Evolutionary conservation across 345 rosid genomes (phyloP).

Genomic region (Syzygium jambos): DNA sequence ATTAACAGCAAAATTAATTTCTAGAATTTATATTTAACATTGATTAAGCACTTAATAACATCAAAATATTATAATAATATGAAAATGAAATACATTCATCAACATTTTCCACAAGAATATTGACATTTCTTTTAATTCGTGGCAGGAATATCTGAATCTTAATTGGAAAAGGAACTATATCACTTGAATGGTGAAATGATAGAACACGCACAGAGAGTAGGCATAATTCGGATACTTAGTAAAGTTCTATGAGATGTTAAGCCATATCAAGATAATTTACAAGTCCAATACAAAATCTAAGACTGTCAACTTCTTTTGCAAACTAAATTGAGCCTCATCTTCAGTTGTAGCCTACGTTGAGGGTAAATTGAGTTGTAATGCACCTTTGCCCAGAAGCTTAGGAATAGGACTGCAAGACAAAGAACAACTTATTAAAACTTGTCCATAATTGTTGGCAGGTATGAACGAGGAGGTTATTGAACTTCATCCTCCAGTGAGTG

Average conservation of each 20-base stretch:
- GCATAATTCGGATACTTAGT: no score
- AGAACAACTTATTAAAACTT: neutral
- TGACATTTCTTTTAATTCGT: constrained; percentile 2
- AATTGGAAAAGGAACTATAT: neutral
- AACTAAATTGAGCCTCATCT: neutral
- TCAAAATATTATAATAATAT: no score
- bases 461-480: neutral
- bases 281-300: neutral
- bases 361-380: constrained; percentile 92
- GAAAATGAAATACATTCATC: no score
- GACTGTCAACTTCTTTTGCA: neutral
- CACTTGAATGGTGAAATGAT: neutral
- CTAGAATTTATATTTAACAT: no score
- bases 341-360: constrained; percentile 23
- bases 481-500: neutral
- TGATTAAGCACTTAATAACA: no score
- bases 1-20: no score
- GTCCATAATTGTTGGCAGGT: neutral
- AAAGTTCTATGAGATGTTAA: neutral
- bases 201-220: neutral
- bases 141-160: constrained; percentile 30
- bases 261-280: neutral
- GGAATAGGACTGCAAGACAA: constrained; percentile 50
- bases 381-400: constrained; percentile 98
- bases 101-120: no score